Percentiles rank a stretch among this genome's conserved stretches.
Conservation (phyloP, 2,329 filamentous ascomycete species). For the Akanthomyces uredinophilus region DNA sequence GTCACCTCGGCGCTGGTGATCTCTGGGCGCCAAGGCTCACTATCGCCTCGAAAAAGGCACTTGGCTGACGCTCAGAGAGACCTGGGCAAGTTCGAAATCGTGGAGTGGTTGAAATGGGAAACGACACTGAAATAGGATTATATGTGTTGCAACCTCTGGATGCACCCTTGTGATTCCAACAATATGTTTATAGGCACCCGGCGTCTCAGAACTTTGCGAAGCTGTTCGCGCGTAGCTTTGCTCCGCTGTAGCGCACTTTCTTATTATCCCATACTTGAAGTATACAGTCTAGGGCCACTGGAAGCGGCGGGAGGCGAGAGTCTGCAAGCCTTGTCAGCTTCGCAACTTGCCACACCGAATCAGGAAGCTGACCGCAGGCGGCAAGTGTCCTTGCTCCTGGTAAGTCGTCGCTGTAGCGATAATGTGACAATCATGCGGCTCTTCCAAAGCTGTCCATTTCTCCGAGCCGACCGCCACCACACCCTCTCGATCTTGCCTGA, state of each 20-base stretch:
- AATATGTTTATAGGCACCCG: no score
- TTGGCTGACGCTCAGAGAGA: not conserved
- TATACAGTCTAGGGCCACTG: not conserved
- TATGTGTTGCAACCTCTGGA: no score
- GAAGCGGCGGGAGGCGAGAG: not conserved
- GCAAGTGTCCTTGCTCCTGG: not conserved
- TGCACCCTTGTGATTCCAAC: no score
- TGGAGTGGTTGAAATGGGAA: not conserved
- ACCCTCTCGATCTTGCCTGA: not conserved
- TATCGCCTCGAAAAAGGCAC: not conserved
- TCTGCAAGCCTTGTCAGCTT: not conserved
- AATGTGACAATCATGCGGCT: not conserved
- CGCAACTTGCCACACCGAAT: not conserved
- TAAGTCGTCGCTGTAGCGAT: not conserved
- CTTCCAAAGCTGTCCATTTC: not conserved
- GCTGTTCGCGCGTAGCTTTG: no score
- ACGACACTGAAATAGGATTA: no score
- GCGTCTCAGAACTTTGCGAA: no score
- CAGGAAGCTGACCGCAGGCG: not conserved
- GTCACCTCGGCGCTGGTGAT: not conserved
- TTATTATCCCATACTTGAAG: no score
- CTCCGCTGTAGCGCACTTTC: no score
- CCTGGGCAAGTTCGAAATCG: not conserved
- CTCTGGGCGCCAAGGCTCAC: slow-evolving; percentile 1
- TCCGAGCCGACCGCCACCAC: not conserved